Base-by-base conservation (phyloP, 2,329 filamentous ascomycete species). In the Raffaelea deltoideospora region DNA sequence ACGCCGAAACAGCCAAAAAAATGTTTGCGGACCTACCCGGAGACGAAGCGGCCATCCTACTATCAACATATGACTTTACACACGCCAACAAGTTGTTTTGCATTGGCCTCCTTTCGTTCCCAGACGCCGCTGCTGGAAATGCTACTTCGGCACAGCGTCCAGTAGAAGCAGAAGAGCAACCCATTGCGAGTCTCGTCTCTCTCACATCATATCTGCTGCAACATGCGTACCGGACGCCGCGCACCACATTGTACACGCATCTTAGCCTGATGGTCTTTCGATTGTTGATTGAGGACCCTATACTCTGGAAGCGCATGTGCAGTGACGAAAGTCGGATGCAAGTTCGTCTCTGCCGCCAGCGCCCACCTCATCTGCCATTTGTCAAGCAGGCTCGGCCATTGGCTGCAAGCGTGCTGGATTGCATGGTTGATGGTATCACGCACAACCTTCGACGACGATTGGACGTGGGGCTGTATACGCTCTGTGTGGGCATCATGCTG, bases 21-120 rank as follows among this genome's bases (percentile, higher is more conserved):
- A 70, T 87, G 53, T 94, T 96, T 52, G 67, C 76, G 5, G 69
- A 75, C 43, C 59, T 95, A 79, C 90, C 90, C 1, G 76, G 77
- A 3, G 70, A 77, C 40, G 77, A 87, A 54, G 81, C 85, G 14
- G 77, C 87, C 5, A 67, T 92, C 3, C 60, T 96, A 4, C 67
- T 98, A 24, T 78, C 85, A 1, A 79, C 84, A 0, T 98, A 96
- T 53, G 90, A 96, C 54, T 96, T 96, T 53, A 76, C 78, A 3
- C 81, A 93, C 51, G 81, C 87, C 24, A 98, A 96, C 62, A 96
- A 95, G 58, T 67, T 95, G 9, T 96, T 98, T 57, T 88, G 84
- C 55, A 80, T 83, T 53, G 87, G 80, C 48, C 60, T 98, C 31
- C 73, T 94, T 35, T 77, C 73, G 3, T 53, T 75, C 19, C 51